Conservation (phyloP, 257 asterid species). For the Anisodus tanguticus region DNA sequence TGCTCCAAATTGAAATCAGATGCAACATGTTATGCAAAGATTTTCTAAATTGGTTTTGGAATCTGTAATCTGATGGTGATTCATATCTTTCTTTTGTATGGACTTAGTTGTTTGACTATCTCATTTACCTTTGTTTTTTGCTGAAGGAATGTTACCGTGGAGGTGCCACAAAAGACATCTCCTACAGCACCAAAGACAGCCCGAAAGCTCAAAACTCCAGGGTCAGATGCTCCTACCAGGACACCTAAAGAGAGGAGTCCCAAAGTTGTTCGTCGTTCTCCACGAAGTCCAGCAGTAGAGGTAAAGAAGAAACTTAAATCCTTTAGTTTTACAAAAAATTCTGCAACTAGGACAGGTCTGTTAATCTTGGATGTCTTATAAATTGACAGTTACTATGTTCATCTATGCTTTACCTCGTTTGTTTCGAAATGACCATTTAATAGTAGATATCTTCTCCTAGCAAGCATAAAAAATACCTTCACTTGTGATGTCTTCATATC, state of each 20-base stretch:
- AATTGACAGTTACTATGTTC: background rate
- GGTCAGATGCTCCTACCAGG: constrained; percentile 50
- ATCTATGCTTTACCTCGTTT: background rate
- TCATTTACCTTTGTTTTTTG: background rate
- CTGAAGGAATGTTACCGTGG: constrained; percentile 57
- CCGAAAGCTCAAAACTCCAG: constrained; percentile 54
- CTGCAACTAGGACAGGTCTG: background rate
- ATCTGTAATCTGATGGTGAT: background rate
- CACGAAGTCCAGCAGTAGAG: constrained; percentile 69
- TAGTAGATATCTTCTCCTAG: background rate
- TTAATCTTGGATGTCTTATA: background rate
- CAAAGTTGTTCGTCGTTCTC: constrained; percentile 65
- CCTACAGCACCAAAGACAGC: constrained; percentile 54
- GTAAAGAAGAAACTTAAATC: constrained; percentile 39
- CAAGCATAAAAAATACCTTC: background rate
- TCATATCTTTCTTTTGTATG: background rate
- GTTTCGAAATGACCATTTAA: background rate
- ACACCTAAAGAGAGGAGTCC: constrained; percentile 70
- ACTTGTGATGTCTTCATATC: background rate
- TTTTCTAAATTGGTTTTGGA: background rate
- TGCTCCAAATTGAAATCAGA: background rate
- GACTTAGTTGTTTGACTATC: background rate
- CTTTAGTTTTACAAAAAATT: background rate
- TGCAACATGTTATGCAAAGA: background rate
- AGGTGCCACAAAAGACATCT: constrained; percentile 62